Evolutionary conservation across 2,329 filamentous ascomycete genomes (phyloP), one percentile per base, ranked within the genome.

Genomic region (Diaporthe citri): DNA sequence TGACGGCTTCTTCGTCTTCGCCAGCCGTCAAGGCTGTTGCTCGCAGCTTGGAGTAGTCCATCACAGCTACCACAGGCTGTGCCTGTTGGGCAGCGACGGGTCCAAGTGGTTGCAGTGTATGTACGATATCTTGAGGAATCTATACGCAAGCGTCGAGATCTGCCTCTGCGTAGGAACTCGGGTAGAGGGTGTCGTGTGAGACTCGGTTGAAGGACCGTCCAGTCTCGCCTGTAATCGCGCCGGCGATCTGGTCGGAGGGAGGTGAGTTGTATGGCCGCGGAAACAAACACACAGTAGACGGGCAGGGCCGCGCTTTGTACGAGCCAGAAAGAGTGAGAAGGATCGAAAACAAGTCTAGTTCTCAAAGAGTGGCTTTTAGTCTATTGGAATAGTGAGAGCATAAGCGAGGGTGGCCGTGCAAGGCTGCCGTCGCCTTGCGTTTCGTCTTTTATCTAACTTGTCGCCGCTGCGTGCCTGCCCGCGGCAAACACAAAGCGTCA

Each of bases 1-100:
- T 99, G 74, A 99, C 97, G 56, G 97, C 97, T 84, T 98, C 97
- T 84, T 98, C 97, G 79, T 97, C 95, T 76, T 95, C 94, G 78
- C 94, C 94, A 74, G 95, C 93, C 74, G 90, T 92, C 86, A 99
- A 90, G 36, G 97, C 97, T 80, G 95, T 94, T 79, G 96, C 95
- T 81, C 95, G 94, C 78, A 99, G 88, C 81, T 93, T 90, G 48
- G 92, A 90, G 80, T 93, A 93, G 83, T 94, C 92, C 92, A 95
- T 94, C 43, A 78, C 17, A 15, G 62, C 46, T 22, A 31, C 31
- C 25, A 57, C 71, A 69, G 46, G 71, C 51, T 13, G 55, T 22
- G 71, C 70, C 64, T 59, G 57, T 51, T 41, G n/a, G 12, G 48
- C 81, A 52, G n/a, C 13, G 20, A 64, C 48, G 71, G 25, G 41